Conservation (phyloP, 108 stramenopile species). For the Skeletonema menzelii region DNA sequence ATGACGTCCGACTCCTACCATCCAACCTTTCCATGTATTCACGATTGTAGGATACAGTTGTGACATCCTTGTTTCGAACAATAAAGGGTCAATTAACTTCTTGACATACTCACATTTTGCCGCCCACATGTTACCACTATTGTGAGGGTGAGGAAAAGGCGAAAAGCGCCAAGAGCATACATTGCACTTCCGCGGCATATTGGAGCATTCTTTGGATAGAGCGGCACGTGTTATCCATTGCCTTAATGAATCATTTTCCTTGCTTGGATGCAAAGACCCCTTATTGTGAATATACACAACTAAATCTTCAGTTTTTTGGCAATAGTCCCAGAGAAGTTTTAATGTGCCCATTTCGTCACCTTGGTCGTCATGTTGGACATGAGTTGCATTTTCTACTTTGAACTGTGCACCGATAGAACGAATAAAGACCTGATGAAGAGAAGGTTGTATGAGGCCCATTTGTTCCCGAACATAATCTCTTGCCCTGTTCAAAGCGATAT, state of each 20-base stretch:
- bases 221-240: conserved; percentile 27
- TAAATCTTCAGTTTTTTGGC: conserved; percentile 2
- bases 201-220: conserved; percentile 37
- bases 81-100: conserved; percentile 22
- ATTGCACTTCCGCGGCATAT: conserved; percentile 26
- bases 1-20: conserved; percentile 31
- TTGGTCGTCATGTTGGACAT: background rate
- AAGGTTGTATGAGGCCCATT: too few species aligned
- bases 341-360: conserved; percentile 17
- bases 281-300: conserved; percentile 49
- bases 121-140: conserved; percentile 52
- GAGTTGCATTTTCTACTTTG: background rate
- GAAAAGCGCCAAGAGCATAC: conserved; percentile 42
- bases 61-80: background rate
- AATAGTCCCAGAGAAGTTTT: conserved; percentile 30
- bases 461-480: background rate
- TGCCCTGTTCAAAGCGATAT: background rate
- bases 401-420: background rate
- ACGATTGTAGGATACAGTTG: conserved; percentile 8
- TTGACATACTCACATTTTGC: conserved; percentile 39
- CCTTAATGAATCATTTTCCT: conserved; percentile 11
- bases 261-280: conserved; percentile 33
- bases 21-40: too few species aligned
- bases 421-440: background rate
- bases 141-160: conserved; percentile 45